Percentiles rank a stretch among this genome's conserved stretches.
Conservation (phyloP, 129 eudicot genomes). For the Kitagawia praeruptora region DNA sequence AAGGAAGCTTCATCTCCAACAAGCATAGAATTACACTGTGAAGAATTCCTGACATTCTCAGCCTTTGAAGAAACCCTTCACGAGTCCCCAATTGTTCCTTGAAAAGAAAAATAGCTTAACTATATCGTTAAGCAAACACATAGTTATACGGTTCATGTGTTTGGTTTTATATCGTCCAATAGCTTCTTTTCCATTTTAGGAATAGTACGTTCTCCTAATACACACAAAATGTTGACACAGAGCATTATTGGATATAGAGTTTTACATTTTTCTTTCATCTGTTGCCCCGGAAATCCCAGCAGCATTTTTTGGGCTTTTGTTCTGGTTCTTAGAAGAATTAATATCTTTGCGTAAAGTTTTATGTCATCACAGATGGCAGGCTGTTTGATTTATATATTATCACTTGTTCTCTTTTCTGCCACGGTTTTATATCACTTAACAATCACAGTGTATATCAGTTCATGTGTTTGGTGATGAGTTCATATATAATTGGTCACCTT, state of each 20-base stretch:
- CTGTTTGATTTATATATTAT: not conserved
- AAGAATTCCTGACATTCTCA: too few relatives aligned
- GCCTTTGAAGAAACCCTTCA: too few relatives aligned
- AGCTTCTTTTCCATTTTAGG: not conserved
- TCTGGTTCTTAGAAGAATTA: not conserved
- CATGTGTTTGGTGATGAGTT: not conserved
- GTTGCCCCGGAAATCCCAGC: not conserved
- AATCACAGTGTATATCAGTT: too few relatives aligned
- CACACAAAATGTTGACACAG: not conserved
- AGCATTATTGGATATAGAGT: not conserved
- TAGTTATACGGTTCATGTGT: too few relatives aligned
- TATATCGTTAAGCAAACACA: too few relatives aligned
- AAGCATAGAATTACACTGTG: too few relatives aligned
- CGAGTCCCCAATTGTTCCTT: too few relatives aligned
- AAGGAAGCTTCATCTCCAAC: too few relatives aligned
- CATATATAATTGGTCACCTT: too few relatives aligned
- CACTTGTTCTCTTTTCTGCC: not conserved
- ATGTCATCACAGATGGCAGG: not conserved
- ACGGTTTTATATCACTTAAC: too few relatives aligned
- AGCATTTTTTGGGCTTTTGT: not conserved
- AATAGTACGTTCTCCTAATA: not conserved
- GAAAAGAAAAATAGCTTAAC: too few relatives aligned
- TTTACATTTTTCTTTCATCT: not conserved
- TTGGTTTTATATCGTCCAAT: too few relatives aligned
- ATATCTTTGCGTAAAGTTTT: not conserved